Evolutionary conservation across 768 basidiomycete genomes (phyloP), one percentile per base, ranked within the genome.

Genomic region (Lentinula aciculospora): DNA sequence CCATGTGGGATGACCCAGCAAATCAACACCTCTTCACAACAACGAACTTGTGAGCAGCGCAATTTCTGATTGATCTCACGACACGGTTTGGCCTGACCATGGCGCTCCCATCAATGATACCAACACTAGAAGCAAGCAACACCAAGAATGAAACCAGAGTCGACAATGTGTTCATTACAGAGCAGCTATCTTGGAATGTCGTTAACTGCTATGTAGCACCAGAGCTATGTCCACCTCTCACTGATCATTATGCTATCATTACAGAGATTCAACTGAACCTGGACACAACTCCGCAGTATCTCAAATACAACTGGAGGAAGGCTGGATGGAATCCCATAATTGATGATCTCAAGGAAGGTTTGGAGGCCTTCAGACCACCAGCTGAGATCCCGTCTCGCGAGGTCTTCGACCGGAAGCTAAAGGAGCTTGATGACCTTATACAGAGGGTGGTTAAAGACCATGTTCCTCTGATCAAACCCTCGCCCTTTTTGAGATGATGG

Each of bases 241-340:
- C 73, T 0, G 72, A 76, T 64, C 74, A 76, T 45, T 61, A 71
- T 9, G 73, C 71, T 0, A 66, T 76, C 2, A 21, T 66, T 9
- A 69, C 65, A 0, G 44, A 39, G 1, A 4, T 76, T 0, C 64
- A 69, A 3, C 19, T 71, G 1, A 36, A 57, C 1, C 10, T 62
- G 1, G 19, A 59, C 3, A 3, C 31, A 6, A 21, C 53, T 1
- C 13, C 50, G 0, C 6, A n/a, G 1, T 23, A 46, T 12, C 58
- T 53, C 0, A 9, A 34, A 2, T 49, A 46, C 9, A 67, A 71
- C 58, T 75, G 62, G 57, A 46, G 58, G 1, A 56, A 19, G 0
- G 56, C 58, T 3, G 64, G 70, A 47, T 72, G 68, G 67, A 50
- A 56, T 1, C 50, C 57, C 1, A 69, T 72, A 54, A 21, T 27